A percentile compares a stretch with the other conserved stretches of the same genome.
Evolutionary conservation across 2,329 filamentous ascomycete genomes (phyloP).

Genomic region (Talaromyces funiculosus): DNA sequence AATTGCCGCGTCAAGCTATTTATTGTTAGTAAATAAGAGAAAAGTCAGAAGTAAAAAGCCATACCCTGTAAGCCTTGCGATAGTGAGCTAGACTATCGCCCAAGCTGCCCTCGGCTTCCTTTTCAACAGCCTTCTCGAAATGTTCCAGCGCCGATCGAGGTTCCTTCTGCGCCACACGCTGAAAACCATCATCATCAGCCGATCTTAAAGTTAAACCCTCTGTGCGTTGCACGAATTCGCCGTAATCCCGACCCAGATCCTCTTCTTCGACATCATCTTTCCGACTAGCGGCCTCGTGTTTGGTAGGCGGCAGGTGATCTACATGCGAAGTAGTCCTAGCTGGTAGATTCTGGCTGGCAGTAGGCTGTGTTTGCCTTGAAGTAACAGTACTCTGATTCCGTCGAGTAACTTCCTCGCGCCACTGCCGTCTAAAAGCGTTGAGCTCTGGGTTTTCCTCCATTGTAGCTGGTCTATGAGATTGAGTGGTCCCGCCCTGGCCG

Average conservation of each 20-base stretch:
- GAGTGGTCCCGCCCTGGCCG: neutral
- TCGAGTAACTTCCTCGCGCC: constrained; percentile 71
- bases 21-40: constrained; percentile 15
- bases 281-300: constrained; percentile 33
- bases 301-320: constrained; percentile 33
- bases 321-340: constrained; percentile 16
- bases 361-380: constrained; percentile 13
- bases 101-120: constrained; percentile 75
- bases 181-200: constrained; percentile 37
- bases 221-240: constrained; percentile 31
- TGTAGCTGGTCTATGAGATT: constrained; percentile 1
- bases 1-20: constrained; percentile 75
- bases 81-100: constrained; percentile 87
- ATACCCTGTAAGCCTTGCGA: constrained; percentile 78
- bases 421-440: constrained; percentile 78
- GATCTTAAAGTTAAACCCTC: constrained; percentile 28
- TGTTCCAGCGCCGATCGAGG: constrained; percentile 80
- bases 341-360: constrained; percentile 14
- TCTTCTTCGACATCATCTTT: constrained; percentile 34
- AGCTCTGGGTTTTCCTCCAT: constrained; percentile 61
- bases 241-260: constrained; percentile 20
- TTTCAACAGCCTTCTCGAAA: constrained; percentile 86
- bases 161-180: constrained; percentile 35
- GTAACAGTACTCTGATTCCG: constrained; percentile 30
- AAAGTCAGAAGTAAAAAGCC: constrained; percentile 17